Conservation (phyloP, 116 monocot genomes). For the Dioscorea cayenensis region DNA sequence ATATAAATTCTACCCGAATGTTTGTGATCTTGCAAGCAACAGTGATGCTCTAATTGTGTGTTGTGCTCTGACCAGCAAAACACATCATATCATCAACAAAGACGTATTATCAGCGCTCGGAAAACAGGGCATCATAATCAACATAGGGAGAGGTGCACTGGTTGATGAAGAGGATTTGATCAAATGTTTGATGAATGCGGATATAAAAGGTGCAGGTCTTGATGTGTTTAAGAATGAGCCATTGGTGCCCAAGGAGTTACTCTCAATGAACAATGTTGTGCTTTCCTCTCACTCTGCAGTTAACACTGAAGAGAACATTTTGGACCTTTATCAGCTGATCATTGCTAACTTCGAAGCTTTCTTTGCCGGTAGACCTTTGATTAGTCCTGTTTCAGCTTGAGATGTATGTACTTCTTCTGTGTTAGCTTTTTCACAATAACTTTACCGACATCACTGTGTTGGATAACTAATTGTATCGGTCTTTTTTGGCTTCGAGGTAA, state of each 20-base stretch:
- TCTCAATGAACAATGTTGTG: constrained; percentile 63
- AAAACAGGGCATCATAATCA: constrained; percentile 49
- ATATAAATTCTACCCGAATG: constrained; percentile 35
- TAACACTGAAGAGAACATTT: constrained; percentile 12
- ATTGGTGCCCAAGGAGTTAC: constrained; percentile 34
- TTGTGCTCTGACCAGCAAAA: constrained; percentile 54
- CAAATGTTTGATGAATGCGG: constrained; percentile 25
- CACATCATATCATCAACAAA: constrained; percentile 52
- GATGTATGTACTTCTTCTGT: background rate
- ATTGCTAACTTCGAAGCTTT: constrained; percentile 36
- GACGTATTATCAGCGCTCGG: constrained; percentile 62
- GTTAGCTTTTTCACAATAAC: no score
- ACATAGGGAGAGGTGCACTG: constrained; percentile 50
- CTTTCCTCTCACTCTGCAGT: constrained; percentile 35
- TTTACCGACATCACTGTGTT: no score
- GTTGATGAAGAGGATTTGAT: constrained; percentile 62
- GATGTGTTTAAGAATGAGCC: constrained; percentile 77
- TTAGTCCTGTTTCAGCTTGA: constrained; percentile 19
- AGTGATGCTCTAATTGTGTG: constrained; percentile 44
- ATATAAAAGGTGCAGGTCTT: constrained; percentile 63
- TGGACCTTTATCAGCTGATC: constrained; percentile 6
- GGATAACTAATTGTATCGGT: no score
- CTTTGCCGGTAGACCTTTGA: constrained; percentile 33
- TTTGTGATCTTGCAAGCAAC: constrained; percentile 41
- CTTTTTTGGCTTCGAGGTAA: no score